Evolutionary conservation across 495 filamentous ascomycete genomes (phyloP), one percentile per base, ranked within the genome.

Genomic region (Pyrenula massariospora): DNA sequence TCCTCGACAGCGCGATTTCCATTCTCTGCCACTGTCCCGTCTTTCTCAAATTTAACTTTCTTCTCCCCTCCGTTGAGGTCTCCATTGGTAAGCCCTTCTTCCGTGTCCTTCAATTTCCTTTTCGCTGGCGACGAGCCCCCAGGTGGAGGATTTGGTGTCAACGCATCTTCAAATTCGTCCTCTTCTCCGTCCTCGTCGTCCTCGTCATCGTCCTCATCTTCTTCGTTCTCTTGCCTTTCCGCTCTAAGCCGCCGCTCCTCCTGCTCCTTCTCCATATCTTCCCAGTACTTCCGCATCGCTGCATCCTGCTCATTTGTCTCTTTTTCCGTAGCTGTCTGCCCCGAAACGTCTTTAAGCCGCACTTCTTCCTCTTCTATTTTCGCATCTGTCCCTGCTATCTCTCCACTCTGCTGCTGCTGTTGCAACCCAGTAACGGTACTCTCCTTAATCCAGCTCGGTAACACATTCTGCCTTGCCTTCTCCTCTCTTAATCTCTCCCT

Each of bases 391-490:
- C 24, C 24, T 23, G 57, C 21, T 20, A 55, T 20, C 21, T 48
- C 56, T 19, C 53, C 58, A 53, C 59, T 71, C 24, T 61, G 65
- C 51, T 57, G 53, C 54, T 58, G 56, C 21, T 68, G 59, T 48
- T 60, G 59, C 19, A 71, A 65, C 66, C 73, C 71, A 3, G 75
- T 71, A 48, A 99, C 88, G 1, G 92, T 96, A 50, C 84, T 90
- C 51, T 88, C 83, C 1, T 86, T 88, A 64, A 95, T 91, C 90
- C 94, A 96, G 11, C 84, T 76, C 0, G 93, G 93, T 42, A 99
- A 72, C 2, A 82, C 83, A 59, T 99, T 99, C 68, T 95, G 87
- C 60, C 81, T 77, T 51, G 87, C 85, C 58, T 92, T 67, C 52
- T 81, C 79, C 54, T 88, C 88, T 62, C 88, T 90, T 55, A 84